A percentile compares a stretch with the other conserved stretches of the same genome.
Conservation (phyloP, 1,139 yeast species). For the Candida gigantensis region DNA sequence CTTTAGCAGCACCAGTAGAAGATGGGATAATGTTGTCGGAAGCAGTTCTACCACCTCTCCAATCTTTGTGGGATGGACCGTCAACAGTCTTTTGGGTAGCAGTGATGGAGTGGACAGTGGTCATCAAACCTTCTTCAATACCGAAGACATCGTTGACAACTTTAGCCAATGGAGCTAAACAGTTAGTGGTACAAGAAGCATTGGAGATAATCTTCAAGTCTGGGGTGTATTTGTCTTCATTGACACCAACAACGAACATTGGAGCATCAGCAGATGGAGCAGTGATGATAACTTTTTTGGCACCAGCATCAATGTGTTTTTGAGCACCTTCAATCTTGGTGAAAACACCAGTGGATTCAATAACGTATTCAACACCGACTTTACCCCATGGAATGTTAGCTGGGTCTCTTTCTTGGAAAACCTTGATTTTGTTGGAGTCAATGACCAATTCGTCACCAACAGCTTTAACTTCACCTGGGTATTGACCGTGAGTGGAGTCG, state of each 20-base stretch:
- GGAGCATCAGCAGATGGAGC: slow-evolving; percentile 90
- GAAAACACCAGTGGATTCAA: slow-evolving; percentile 90
- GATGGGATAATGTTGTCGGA: slow-evolving; percentile 89
- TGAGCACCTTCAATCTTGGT: slow-evolving; percentile 76
- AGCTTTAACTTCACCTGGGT: slow-evolving; percentile 64
- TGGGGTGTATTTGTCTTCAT: slow-evolving; percentile 68
- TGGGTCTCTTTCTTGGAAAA: slow-evolving; percentile 80
- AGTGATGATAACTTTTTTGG: slow-evolving; percentile 86
- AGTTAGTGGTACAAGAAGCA: slow-evolving; percentile 90
- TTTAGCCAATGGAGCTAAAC: slow-evolving; percentile 88
- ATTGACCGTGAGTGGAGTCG: slow-evolving; percentile 84
- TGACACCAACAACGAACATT: slow-evolving; percentile 86
- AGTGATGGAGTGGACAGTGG: slow-evolving; percentile 88
- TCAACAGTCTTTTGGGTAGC: slow-evolving; percentile 91
- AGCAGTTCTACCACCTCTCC: slow-evolving; percentile 95
- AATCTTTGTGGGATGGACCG: slow-evolving; percentile 91
- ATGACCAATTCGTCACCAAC: slow-evolving; percentile 60
- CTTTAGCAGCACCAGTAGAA: slow-evolving; percentile 92
- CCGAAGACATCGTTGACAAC: slow-evolving; percentile 78
- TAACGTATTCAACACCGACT: slow-evolving; percentile 73
- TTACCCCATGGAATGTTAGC: slow-evolving; percentile 81
- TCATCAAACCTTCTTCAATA: slow-evolving; percentile 85
- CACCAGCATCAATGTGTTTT: slow-evolving; percentile 82
- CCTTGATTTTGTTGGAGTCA: slow-evolving; percentile 67
- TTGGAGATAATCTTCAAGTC: slow-evolving; percentile 75